A percentile compares a stretch with the other conserved stretches of the same genome.
Conservation (phyloP, 2,329 filamentous ascomycete genomes). For the Graphilbum fragrans region DNA sequence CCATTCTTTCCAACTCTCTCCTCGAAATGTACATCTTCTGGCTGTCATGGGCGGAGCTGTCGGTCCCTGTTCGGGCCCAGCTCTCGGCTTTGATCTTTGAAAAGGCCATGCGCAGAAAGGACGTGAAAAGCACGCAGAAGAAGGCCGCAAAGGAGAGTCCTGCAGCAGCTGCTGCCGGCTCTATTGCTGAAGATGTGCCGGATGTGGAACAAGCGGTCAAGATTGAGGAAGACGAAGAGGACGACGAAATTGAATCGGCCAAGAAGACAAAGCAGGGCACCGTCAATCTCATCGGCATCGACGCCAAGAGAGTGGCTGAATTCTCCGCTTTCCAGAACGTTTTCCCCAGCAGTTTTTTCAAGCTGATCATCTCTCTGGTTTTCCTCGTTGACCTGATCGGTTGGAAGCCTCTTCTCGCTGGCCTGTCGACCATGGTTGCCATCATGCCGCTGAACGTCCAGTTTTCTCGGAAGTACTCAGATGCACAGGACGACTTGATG, state of each 20-base stretch:
- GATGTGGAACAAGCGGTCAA: slow-evolving; percentile 8
- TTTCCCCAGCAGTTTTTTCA: slow-evolving; percentile 49
- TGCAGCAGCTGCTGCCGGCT: slow-evolving; percentile 17
- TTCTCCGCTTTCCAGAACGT: slow-evolving; percentile 56
- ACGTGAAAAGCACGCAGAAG: slow-evolving; percentile 45
- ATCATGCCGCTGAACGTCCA: slow-evolving; percentile 58
- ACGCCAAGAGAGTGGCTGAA: slow-evolving; percentile 55
- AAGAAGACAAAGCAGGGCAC: slow-evolving; percentile 53
- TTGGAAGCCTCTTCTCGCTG: slow-evolving; percentile 55
- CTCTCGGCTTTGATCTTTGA: slow-evolving; percentile 62
- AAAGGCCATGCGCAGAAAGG: slow-evolving; percentile 66
- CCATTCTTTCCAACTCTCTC: slow-evolving; percentile 46
- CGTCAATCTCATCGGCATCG: slow-evolving; percentile 69
- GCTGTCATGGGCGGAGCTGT: slow-evolving; percentile 50
- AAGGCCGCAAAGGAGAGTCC: slow-evolving; percentile 23
- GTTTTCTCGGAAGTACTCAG: slow-evolving; percentile 51
- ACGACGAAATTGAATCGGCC: slow-evolving; percentile 32
- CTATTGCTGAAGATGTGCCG: slow-evolving; percentile 1
- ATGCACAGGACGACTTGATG: slow-evolving; percentile 59
- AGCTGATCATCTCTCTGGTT: slow-evolving; percentile 50
- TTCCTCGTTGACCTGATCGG: slow-evolving; percentile 62
- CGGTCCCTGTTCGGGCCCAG: slow-evolving; percentile 56
- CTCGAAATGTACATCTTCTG: slow-evolving; percentile 56
- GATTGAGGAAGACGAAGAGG: slow-evolving; percentile 30
- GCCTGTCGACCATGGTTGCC: slow-evolving; percentile 50